These are phyloP conservation scores for Kentomonas sorsogonicus DNA, from an alignment of 208 protist species.

Conservation along the genomic window DNA sequence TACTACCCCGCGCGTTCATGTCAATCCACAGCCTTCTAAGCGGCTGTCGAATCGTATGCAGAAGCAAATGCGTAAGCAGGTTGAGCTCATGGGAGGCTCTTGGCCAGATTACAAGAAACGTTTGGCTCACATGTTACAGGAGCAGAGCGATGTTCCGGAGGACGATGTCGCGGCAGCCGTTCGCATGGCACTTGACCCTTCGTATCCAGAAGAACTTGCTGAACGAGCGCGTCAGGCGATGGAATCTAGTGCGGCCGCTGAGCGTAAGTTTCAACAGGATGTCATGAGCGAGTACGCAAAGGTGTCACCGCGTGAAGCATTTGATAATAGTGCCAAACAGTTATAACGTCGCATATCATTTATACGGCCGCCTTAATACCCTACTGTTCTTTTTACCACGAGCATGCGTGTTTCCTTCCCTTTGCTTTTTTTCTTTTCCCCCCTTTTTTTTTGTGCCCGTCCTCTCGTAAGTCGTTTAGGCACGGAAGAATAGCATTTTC, in stretches of 20 bases:
- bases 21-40: slow-evolving; percentile 15
- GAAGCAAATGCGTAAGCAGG: slow-evolving; percentile 41
- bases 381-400: neutral
- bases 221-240: slow-evolving; percentile 29
- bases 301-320: slow-evolving; percentile 56
- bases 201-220: slow-evolving; percentile 66
- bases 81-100: slow-evolving; percentile 70
- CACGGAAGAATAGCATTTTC: no score
- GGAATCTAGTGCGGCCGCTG: slow-evolving; percentile 34
- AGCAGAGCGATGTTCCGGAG: slow-evolving; percentile 63
- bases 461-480: no score
- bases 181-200: slow-evolving; percentile 80
- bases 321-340: slow-evolving; percentile 22
- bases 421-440: neutral
- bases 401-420: neutral
- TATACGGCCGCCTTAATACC: neutral
- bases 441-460: slow-evolving; percentile 13
- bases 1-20: slow-evolving; percentile 54
- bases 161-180: slow-evolving; percentile 77
- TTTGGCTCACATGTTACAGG: slow-evolving; percentile 63
- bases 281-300: slow-evolving; percentile 33
- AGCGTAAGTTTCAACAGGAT: slow-evolving; percentile 48
- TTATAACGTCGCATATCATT: neutral
- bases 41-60: slow-evolving; percentile 21
- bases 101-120: slow-evolving; percentile 83